Percentiles rank a stretch among this genome's conserved stretches.
Evolutionary conservation across 306 rosid genomes (phyloP).

Genomic region (Abrus pulchellus): DNA sequence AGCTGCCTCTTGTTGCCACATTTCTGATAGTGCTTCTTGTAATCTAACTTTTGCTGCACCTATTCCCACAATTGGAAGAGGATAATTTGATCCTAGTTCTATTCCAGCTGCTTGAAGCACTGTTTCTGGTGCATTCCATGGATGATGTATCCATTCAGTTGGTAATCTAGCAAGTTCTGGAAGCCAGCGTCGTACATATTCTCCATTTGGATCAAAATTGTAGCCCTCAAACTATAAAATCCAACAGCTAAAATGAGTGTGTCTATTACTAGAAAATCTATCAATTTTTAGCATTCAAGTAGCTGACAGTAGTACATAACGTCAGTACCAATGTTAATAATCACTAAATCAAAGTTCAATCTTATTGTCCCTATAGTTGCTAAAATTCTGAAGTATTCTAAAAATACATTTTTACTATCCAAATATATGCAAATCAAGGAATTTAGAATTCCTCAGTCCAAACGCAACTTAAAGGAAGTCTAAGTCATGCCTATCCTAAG

Average conservation of each 20-base stretch:
- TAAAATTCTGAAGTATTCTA: too few species aligned
- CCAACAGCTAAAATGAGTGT: constrained; percentile 45
- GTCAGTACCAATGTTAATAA: constrained; percentile 12
- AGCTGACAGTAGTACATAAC: constrained; percentile 9
- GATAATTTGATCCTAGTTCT: constrained; percentile 89
- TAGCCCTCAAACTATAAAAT: constrained; percentile 81
- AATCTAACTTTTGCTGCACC: constrained; percentile 78
- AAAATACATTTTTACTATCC: too few species aligned
- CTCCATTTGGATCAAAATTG: constrained; percentile 88
- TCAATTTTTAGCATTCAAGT: constrained; percentile 40
- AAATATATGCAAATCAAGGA: too few species aligned
- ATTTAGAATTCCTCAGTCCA: too few species aligned
- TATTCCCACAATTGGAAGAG: constrained; percentile 83
- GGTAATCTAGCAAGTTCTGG: constrained; percentile 92
- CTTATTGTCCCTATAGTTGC: not conserved
- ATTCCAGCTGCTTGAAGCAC: constrained; percentile 94
- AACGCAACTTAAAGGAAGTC: too few species aligned
- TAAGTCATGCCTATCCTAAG: too few species aligned
- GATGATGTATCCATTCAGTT: constrained; percentile 95
- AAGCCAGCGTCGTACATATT: constrained; percentile 93
- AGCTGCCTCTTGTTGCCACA: constrained; percentile 88
- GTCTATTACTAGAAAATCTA: constrained; percentile 25
- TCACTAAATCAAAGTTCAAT: constrained; percentile 36
- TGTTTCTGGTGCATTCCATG: constrained; percentile 91
- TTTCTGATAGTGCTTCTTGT: constrained; percentile 74